These are phyloP conservation scores for Candida verbasci DNA, from an alignment of 805 yeast species.

Conservation along the genomic window DNA sequence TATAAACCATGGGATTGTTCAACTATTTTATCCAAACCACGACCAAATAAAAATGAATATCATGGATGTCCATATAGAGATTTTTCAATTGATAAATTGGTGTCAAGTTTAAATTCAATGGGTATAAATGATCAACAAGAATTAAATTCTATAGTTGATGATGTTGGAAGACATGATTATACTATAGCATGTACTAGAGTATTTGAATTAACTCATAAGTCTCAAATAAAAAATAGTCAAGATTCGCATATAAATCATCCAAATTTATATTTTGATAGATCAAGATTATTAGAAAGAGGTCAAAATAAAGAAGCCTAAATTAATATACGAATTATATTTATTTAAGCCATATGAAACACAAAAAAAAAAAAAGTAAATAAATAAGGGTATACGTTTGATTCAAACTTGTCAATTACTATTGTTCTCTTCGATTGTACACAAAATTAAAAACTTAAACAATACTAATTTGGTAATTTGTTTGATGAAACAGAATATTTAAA, in stretches of 20 bases:
- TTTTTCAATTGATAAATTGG: constrained; percentile 59
- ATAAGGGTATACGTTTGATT: too few species aligned
- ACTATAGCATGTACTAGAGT: constrained; percentile 88
- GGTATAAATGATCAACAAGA: constrained; percentile 59
- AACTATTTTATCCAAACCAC: constrained; percentile 66
- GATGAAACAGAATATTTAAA: too few species aligned
- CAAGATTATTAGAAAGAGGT: constrained; percentile 48
- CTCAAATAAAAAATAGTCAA: constrained; percentile 38
- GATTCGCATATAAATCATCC: constrained; percentile 77
- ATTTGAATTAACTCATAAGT: constrained; percentile 65
- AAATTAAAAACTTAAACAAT: too few species aligned
- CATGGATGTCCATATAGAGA: constrained; percentile 96
- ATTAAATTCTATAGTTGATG: constrained; percentile 59
- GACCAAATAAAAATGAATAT: constrained; percentile 61
- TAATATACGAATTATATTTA: too few species aligned
- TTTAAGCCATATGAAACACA: not conserved
- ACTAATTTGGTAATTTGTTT: too few species aligned
- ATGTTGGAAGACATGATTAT: constrained; percentile 64
- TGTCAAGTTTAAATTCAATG: constrained; percentile 52
- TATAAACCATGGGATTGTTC: constrained; percentile 85
- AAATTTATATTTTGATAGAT: constrained; percentile 78
- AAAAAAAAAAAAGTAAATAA: too few species aligned
- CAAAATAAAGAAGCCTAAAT: constrained; percentile 5
- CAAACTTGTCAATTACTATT: too few species aligned
- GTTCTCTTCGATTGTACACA: too few species aligned